phyloP scores from a whole-genome alignment of 371 early-diverging fungal genomes.

The Mucor plumbeus region DNA sequence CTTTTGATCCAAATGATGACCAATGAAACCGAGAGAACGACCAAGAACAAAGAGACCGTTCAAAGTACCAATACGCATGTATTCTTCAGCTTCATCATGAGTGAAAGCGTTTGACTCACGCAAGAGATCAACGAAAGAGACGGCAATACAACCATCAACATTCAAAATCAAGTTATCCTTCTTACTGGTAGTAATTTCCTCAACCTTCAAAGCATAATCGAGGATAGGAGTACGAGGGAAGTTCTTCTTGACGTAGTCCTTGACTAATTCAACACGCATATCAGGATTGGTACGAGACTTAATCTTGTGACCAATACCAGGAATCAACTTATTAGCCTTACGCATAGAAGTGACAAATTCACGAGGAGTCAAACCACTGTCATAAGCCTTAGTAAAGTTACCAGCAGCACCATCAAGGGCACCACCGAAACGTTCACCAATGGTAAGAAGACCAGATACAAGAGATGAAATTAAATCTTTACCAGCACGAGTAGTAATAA shows the following conservation, averaged over 20 bases:
- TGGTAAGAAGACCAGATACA: constrained; percentile 93
- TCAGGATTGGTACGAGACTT: constrained; percentile 98
- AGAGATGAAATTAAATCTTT: constrained; percentile 96
- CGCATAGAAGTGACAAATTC: constrained; percentile 94
- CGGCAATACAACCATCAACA: constrained; percentile 96
- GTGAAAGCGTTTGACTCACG: constrained; percentile 93
- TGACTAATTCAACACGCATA: constrained; percentile 93
- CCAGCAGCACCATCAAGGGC: constrained; percentile 97
- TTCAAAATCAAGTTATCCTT: constrained; percentile 98
- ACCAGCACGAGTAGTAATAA: constrained; percentile 98
- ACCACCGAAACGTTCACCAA: constrained; percentile 97
- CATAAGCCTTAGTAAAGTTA: constrained; percentile 88
- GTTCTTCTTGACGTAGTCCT: constrained; percentile 87
- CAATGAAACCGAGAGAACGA: constrained; percentile 95
- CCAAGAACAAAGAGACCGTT: constrained; percentile 98
- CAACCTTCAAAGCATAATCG: constrained; percentile 93
- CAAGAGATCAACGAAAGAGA: constrained; percentile 94
- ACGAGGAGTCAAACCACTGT: constrained; percentile 85
- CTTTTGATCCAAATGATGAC: constrained; percentile 97
- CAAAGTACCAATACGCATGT: constrained; percentile 93
- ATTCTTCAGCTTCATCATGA: constrained; percentile 95
- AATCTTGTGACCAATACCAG: constrained; percentile 99
- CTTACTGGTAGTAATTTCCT: constrained; percentile 95
- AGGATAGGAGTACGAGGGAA: constrained; percentile 91
- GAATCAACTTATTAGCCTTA: constrained; percentile 88